Conservation (phyloP, 2,329 filamentous ascomycete genomes). For the Fusarium sp. region DNA sequence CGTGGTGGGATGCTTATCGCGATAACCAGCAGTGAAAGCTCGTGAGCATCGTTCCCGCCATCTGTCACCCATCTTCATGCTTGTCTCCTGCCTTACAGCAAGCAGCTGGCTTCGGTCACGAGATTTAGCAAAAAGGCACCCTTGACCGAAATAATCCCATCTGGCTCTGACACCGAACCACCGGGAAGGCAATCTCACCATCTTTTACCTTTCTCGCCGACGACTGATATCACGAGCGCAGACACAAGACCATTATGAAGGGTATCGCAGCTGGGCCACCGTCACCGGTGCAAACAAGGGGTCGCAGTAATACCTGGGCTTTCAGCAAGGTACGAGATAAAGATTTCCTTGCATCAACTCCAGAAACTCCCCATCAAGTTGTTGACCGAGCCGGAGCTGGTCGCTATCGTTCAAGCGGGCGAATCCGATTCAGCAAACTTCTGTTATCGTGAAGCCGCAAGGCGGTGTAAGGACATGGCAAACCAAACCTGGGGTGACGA, state of each 20-base stretch:
- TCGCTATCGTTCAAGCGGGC: slow-evolving; percentile 39
- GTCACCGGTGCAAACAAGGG: slow-evolving; percentile 50
- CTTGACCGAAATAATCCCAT: neutral
- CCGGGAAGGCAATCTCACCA: slow-evolving; percentile 20
- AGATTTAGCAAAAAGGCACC: neutral
- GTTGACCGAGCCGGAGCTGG: slow-evolving; percentile 2
- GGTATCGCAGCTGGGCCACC: slow-evolving; percentile 56
- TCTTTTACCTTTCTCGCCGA: slow-evolving; percentile 9
- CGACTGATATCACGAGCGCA: slow-evolving; percentile 19
- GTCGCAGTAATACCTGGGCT: slow-evolving; percentile 58
- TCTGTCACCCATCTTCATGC: slow-evolving; percentile 7
- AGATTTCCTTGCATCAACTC: slow-evolving; percentile 23
- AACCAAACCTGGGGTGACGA: slow-evolving; percentile 31
- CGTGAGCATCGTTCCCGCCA: slow-evolving; percentile 8
- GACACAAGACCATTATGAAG: slow-evolving; percentile 45
- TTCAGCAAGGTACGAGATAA: slow-evolving; percentile 57
- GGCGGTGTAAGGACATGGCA: slow-evolving; percentile 46
- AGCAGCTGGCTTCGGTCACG: slow-evolving; percentile 6
- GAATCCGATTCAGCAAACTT: slow-evolving; percentile 40
- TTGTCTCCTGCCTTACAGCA: slow-evolving; percentile 4
- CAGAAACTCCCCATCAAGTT: neutral
- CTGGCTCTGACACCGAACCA: neutral
- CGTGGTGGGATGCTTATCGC: slow-evolving; percentile 35
- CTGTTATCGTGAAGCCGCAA: slow-evolving; percentile 40
- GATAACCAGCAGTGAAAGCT: slow-evolving; percentile 35